These are phyloP conservation scores for Elaphomyces granulatus DNA, from an alignment of 495 filamentous ascomycete genomes.

Conservation along the genomic window DNA sequence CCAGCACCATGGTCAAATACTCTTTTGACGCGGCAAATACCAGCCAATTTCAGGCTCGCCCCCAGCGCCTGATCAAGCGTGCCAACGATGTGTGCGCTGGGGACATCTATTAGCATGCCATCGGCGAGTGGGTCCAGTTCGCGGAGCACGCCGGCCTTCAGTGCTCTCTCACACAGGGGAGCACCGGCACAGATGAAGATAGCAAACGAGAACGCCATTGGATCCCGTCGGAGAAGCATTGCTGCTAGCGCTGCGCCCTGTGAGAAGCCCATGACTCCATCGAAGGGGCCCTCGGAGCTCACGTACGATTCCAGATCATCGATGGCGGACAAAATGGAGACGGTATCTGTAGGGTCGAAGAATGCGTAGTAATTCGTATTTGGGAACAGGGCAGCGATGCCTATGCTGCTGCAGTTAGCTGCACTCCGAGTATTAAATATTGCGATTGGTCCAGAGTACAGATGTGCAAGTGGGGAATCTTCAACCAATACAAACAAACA, in stretches of 20 bases:
- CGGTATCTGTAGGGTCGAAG: too few relatives aligned
- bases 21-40: too few relatives aligned
- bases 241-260: conserved; percentile 29
- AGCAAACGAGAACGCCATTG: conserved; percentile 25
- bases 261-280: conserved; percentile 33
- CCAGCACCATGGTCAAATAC: too few relatives aligned
- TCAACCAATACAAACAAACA: too few relatives aligned
- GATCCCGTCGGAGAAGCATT: conserved; percentile 18
- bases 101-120: background rate
- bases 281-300: conserved; percentile 27
- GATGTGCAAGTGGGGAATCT: too few relatives aligned
- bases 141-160: background rate
- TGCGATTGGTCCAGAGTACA: too few relatives aligned
- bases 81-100: background rate
- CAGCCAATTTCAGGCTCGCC: too few relatives aligned
- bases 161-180: conserved; percentile 5
- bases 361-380: too few relatives aligned
- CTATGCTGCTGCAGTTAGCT: too few relatives aligned
- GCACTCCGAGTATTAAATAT: too few relatives aligned
- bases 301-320: conserved; percentile 4
- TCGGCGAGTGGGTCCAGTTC: background rate
- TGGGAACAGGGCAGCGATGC: too few relatives aligned
- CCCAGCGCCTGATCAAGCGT: too few relatives aligned
- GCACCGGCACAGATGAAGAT: conserved; percentile 26
- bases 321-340: background rate